Evolutionary conservation across 495 filamentous ascomycete genomes (phyloP), one percentile per base, ranked within the genome.

Genomic region (Penicillium antarcticum): DNA sequence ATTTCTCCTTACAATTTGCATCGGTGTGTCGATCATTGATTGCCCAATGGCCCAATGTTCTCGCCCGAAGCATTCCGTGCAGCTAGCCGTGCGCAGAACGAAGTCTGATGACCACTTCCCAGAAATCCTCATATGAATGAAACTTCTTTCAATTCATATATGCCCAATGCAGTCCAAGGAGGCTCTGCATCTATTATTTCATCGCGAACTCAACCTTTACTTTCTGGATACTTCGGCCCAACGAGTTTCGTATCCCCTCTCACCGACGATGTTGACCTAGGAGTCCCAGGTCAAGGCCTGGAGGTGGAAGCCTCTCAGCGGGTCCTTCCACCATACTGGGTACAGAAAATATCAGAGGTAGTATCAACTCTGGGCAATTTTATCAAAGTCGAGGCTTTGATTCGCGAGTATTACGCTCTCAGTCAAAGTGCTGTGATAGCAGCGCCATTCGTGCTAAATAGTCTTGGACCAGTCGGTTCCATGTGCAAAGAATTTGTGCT

Each of bases 181-280:
- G 23, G 8, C n/a, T 18, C 36, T 13, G 14, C 37, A 5, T 34
- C 13, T 8, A 33, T 18, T 11, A 50, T 29, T 24, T 5, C 44
- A 14, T 2, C 53, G 3, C 48, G 51, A 10, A 53, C 24, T 16
- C 48, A 53, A 21, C 54, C 65, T 2, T 46, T 66, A 3, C 47
- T 60, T 7, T 42, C 65, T 14, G 65, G 67, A 2, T 67, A 70
- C 39, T 49, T 69, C 31, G 67, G 67, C 17, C 65, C 67, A 5
- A 70, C 59, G 4, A 70, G 67, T 34, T 65, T 63, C 46, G 61
- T 69, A 5, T 56, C 61, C 10, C 48, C 55, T 0, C 49, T 70
- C 29, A 45, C 46, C 4, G 57, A 58, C 1, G 60, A 58, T 50
- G 45, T 54, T 13, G 58, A 60, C 13, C 29, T 58, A 23, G 44